phyloP scores from a whole-genome alignment of 371 early-diverging fungal species.

The Blakeslea trispora region DNA sequence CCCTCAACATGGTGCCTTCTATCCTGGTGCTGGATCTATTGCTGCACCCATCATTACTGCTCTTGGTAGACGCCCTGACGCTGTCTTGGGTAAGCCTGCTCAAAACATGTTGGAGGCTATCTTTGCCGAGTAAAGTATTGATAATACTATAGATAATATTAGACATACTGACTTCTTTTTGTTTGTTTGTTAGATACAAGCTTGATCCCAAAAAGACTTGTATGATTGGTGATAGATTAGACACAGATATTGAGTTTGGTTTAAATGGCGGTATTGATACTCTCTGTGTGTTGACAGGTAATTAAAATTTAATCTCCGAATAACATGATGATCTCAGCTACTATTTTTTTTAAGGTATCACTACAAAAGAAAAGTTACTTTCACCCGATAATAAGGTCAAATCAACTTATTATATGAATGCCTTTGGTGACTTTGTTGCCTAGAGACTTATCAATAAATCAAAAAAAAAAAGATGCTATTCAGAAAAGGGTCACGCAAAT shows the following conservation, averaged over 20 bases:
- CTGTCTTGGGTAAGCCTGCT: constrained; percentile 92
- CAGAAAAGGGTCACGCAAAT: neutral
- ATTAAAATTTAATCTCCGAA: neutral
- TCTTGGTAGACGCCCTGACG: constrained; percentile 71
- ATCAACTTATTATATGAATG: constrained; percentile 59
- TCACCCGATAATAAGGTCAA: constrained; percentile 49
- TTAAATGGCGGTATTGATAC: constrained; percentile 84
- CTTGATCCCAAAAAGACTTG: constrained; percentile 81
- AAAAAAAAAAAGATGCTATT: neutral
- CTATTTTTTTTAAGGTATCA: constrained; percentile 40
- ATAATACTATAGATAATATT: constrained; percentile 3
- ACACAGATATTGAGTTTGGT: constrained; percentile 97
- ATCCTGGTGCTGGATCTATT: constrained; percentile 89
- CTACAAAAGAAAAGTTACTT: constrained; percentile 50
- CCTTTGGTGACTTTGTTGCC: constrained; percentile 55
- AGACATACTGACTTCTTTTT: neutral
- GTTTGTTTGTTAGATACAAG: constrained; percentile 52
- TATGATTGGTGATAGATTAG: constrained; percentile 97
- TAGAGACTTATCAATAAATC: too few relatives aligned
- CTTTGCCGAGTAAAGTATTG: constrained; percentile 66
- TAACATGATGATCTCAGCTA: neutral
- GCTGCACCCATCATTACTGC: constrained; percentile 73
- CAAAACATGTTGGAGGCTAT: constrained; percentile 91
- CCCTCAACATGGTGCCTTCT: constrained; percentile 75
- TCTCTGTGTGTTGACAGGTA: constrained; percentile 91